Percentiles rank a stretch among this genome's conserved stretches.
Evolutionary conservation across 306 rosid genomes (phyloP).

Genomic region (Citrullus mucosospermus): DNA sequence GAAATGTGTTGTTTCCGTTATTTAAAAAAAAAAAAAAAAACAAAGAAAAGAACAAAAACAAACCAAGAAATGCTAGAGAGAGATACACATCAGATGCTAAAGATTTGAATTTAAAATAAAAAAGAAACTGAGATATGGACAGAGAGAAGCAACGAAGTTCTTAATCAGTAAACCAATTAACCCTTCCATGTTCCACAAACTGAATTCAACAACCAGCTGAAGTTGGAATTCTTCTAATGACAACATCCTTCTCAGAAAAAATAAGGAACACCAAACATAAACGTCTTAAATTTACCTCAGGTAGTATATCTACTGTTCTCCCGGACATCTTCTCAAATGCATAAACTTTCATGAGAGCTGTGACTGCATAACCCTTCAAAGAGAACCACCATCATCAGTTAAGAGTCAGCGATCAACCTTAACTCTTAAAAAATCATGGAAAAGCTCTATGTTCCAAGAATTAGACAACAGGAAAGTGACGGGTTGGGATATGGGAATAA

Average conservation of each 20-base stretch:
- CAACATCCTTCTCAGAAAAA: slow-evolving; percentile 3
- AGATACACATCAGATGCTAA: background rate
- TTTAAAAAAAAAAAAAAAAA: too few species aligned
- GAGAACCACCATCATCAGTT: slow-evolving; percentile 2
- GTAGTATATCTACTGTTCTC: slow-evolving; percentile 66
- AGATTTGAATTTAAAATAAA: background rate
- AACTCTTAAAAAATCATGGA: background rate
- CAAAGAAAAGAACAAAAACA: accelerated
- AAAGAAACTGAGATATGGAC: background rate
- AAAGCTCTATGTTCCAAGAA: background rate
- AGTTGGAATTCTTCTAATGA: background rate
- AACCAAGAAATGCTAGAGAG: background rate
- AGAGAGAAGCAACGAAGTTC: background rate
- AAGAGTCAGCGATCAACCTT: background rate
- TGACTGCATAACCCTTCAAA: slow-evolving; percentile 76
- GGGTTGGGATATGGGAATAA: too few species aligned
- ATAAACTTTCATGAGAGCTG: slow-evolving; percentile 76
- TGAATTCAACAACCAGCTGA: background rate
- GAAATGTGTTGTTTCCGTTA: too few species aligned
- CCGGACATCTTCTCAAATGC: slow-evolving; percentile 72
- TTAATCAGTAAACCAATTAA: background rate
- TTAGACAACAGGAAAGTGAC: background rate
- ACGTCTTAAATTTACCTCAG: slow-evolving; percentile 47
- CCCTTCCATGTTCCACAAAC: background rate
- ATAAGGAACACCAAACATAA: background rate